phyloP scores from a whole-genome alignment of 2,329 filamentous ascomycete genomes.

The Fusarium sp. region DNA sequence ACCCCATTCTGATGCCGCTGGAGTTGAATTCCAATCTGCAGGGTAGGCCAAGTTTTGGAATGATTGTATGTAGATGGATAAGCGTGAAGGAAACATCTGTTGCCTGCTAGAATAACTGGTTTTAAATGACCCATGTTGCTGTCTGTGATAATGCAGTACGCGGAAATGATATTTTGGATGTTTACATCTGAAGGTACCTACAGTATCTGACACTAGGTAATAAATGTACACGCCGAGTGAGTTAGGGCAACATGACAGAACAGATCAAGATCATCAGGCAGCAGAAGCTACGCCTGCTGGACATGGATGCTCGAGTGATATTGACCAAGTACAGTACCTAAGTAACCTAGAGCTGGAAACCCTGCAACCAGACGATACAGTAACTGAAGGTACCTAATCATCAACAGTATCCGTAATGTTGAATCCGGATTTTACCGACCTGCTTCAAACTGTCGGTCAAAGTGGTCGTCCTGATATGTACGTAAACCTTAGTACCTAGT shows the following conservation, averaged over 20 bases:
- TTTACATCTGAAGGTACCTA: background rate
- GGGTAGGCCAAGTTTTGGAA: conserved; percentile 15
- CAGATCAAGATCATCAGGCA: conserved; percentile 5
- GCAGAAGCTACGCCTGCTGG: conserved; percentile 18
- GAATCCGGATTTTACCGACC: background rate
- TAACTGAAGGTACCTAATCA: background rate
- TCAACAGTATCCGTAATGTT: conserved; percentile 3
- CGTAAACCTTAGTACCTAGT: background rate
- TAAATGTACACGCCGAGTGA: background rate
- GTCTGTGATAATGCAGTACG: background rate
- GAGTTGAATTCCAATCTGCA: conserved; percentile 8
- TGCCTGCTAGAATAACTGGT: background rate
- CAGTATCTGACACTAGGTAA: background rate
- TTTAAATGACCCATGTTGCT: background rate
- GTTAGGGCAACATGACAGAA: background rate
- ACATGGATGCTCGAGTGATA: background rate
- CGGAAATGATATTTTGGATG: no score
- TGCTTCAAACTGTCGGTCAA: conserved; percentile 33
- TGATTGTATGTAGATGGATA: background rate
- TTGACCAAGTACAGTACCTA: background rate
- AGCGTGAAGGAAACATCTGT: background rate
- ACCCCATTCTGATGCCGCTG: conserved; percentile 31
- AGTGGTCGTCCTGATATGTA: background rate
- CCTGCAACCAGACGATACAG: background rate
- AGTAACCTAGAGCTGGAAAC: background rate